Evolutionary conservation across 1,284 basidiomycete species (phyloP), one percentile per base, ranked within the genome.

Genomic region (Moesziomyces sp.): DNA sequence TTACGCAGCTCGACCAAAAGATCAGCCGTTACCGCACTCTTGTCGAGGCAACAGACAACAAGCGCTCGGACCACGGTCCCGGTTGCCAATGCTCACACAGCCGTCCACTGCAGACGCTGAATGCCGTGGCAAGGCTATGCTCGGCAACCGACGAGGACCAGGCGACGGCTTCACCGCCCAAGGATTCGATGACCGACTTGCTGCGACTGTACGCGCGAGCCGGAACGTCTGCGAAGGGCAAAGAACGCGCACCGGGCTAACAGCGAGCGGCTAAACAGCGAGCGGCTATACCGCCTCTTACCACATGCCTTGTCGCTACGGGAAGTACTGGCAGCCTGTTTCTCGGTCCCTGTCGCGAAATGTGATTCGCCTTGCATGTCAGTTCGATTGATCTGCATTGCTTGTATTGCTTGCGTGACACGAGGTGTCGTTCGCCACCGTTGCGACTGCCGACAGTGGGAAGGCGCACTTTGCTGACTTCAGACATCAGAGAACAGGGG

Each of bases 191-290:
- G 18, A 34, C 46, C 0, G 46, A 53, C 10, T 30, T 28, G 2
- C 46, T 58, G 13, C 28, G 43, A 7, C n/a, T 18, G 18, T 14
- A 30, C 7, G 3, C 46, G 21, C 24, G 42, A 16, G 34, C 26
- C 11, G 34, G 24, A 6, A 44, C 46, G 9, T 34, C 50, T n/a
- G 3, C 54, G 23, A 67, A 67, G 40, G 58, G 53, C 38, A 68
- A 68, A 34, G 30, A 51, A 21, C 54, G 59, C 19, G 65, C 56
- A 30, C 58, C 65, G 0, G 50, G 40, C 24, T 62, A 44, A 62
- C 38, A 23, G 10, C 16, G 23, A n/a, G 26, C 34, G 19, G 7
- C 18, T 10, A 13, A 44, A 62, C 38, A 23, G 10, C 16, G 23
- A n/a, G 26, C 34, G 19, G 7, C 18, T 10, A 13, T 34, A 5